A percentile compares a stretch with the other conserved stretches of the same genome.
These are phyloP conservation scores for Chrysophaeum taylorii DNA, from an alignment of 352 stramenopile species.

Conservation along the genomic window DNA sequence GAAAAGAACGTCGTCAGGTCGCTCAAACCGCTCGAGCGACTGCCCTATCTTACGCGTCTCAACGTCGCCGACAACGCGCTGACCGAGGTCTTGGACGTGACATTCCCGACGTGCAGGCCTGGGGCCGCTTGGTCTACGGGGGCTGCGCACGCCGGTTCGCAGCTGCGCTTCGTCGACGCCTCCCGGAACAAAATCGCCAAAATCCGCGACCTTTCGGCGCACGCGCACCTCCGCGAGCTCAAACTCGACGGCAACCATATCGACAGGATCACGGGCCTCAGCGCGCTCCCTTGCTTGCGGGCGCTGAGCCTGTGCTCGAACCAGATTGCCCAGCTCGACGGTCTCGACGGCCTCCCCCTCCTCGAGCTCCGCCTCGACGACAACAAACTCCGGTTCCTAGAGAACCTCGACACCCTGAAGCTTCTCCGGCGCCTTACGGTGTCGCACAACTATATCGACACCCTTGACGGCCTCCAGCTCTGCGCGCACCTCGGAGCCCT, in stretches of 20 bases:
- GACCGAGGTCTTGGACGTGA: conserved; percentile 20
- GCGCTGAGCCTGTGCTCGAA: conserved; percentile 13
- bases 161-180: conserved; percentile 21
- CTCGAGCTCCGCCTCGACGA: conserved; percentile 15
- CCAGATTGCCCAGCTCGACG: conserved; percentile 15
- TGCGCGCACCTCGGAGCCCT: conserved; percentile 13
- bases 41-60: conserved; percentile 24
- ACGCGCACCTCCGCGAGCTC: conserved; percentile 21
- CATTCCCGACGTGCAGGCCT: conserved; percentile 11
- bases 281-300: conserved; percentile 3
- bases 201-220: conserved; percentile 14
- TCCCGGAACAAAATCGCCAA: conserved; percentile 14
- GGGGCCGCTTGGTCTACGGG: conserved; percentile 15
- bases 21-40: conserved; percentile 10
- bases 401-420: conserved; percentile 6
- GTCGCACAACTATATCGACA: conserved; percentile 18
- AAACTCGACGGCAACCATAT: conserved; percentile 23
- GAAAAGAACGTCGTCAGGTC: conserved; percentile 18
- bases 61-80: conserved; percentile 24
- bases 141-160: conserved; percentile 7
- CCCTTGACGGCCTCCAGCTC: conserved; percentile 15
- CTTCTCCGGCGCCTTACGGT: conserved; percentile 15
- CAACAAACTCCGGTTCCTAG: conserved; percentile 20
- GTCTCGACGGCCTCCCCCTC: conserved; percentile 13
- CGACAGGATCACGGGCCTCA: conserved; percentile 13